Conservation (phyloP, 331 rosid genomes). For the Spiraea crenata region DNA sequence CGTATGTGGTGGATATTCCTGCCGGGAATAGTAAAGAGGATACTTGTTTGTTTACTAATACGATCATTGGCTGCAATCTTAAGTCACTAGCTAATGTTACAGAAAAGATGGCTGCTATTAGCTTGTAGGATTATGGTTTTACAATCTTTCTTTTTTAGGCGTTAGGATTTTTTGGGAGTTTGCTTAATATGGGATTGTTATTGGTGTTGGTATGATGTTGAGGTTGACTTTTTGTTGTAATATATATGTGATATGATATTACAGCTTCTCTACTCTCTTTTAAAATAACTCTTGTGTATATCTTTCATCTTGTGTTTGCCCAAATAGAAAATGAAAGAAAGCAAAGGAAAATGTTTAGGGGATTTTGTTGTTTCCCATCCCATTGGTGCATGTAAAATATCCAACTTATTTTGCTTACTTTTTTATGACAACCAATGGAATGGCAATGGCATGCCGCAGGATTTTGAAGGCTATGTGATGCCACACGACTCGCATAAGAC, state of each 20-base stretch:
- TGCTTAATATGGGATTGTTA: neutral
- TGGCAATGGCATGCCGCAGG: too few relatives aligned
- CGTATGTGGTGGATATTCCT: conserved; percentile 67
- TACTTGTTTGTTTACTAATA: conserved; percentile 51
- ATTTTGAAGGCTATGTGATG: too few relatives aligned
- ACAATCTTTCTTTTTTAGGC: neutral
- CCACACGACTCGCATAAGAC: too few relatives aligned
- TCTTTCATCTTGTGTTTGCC: neutral
- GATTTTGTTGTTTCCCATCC: too few relatives aligned
- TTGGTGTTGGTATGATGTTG: neutral
- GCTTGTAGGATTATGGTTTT: neutral
- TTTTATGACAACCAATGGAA: too few relatives aligned
- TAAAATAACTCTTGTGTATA: neutral
- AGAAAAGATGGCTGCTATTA: conserved; percentile 22
- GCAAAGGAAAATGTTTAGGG: too few relatives aligned
- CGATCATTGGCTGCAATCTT: conserved; percentile 57
- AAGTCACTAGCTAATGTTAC: conserved; percentile 49
- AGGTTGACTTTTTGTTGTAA: conserved; percentile 1
- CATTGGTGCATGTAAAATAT: too few relatives aligned
- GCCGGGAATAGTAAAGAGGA: conserved; percentile 52
- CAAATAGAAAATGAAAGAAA: neutral
- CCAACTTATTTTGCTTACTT: too few relatives aligned
- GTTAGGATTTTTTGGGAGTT: too few relatives aligned
- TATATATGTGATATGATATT: neutral
- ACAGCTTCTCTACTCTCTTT: neutral